Evolutionary conservation across 1,139 yeast species (phyloP), one percentile per base, ranked within the genome.

Genomic region (Kazachstania sp.): DNA sequence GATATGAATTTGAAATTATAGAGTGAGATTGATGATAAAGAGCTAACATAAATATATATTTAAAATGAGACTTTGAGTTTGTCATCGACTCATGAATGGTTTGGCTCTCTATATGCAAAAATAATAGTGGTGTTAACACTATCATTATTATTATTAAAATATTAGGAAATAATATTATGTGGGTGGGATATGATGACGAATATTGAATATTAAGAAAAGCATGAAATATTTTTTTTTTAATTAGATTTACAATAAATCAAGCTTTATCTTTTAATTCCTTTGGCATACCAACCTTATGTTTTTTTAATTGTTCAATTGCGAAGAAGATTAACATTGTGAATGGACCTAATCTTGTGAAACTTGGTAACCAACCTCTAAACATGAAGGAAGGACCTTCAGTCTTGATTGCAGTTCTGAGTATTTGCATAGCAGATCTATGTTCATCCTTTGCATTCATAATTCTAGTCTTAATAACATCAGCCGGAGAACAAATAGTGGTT

Each of bases 341-440:
- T 30, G 95, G 95, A 0, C 95, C 95, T 52, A 87, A 72, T 62
- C 95, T 78, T 9, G 86, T 77, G 63, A 87, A 87, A 29, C 94
- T 81, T 31, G 95, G 95, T 39, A 84, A 69, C 95, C 95, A 87
- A 23, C 95, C 95, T 66, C 95, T 74, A 65, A 86, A 86, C 81
- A 86, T 79, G 67, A 86, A 86, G 1, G 81, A 76, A 12, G 77
- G 71, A 28, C 95, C 95, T 66, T 86, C 95, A 20, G 63, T 70
- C 54, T 74, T 75, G 35, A 86, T 73, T 1, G 94, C 87, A 12
- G 68, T 63, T 1, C 58, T 59, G 53, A 86, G 68, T 32, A 83
- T 79, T 3, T 67, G 54, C 2, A 77, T 47, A 1, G 87, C 83
- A 40, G 77, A 65, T 34, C 68, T 69, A 43, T 35, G 44, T 41